Evolutionary conservation across 179 eudicot genomes (phyloP).

Genomic region (Dionaea muscipula): DNA sequence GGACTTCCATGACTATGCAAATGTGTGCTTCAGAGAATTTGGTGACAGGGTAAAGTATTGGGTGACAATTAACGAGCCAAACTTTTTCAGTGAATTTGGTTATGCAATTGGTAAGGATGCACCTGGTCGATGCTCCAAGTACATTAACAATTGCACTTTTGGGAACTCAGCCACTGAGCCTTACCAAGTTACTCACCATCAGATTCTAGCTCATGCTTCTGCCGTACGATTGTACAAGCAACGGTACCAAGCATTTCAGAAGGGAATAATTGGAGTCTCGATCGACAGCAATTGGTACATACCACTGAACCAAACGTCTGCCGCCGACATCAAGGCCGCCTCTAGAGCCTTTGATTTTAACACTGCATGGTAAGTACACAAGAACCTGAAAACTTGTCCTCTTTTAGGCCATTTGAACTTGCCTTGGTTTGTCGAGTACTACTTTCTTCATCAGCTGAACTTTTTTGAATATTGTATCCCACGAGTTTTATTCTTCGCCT

Average conservation of each 20-base stretch:
- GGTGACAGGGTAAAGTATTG: slow-evolving; percentile 46
- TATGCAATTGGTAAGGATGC: slow-evolving; percentile 27
- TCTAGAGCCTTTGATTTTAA: background rate
- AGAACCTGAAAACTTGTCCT: too few species aligned
- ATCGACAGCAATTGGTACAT: background rate
- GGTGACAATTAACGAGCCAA: slow-evolving; percentile 42
- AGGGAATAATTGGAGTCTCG: slow-evolving; percentile 1
- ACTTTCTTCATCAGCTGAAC: too few species aligned
- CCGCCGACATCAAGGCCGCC: background rate
- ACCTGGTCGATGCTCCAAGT: slow-evolving; percentile 38
- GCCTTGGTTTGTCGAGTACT: too few species aligned
- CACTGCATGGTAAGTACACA: background rate
- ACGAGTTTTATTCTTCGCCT: too few species aligned
- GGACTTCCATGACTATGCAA: slow-evolving; percentile 35
- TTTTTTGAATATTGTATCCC: too few species aligned
- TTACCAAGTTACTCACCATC: slow-evolving; percentile 12
- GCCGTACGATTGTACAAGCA: slow-evolving; percentile 5
- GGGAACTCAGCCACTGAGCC: slow-evolving; percentile 29
- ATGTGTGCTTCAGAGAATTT: slow-evolving; percentile 37
- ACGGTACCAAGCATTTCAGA: background rate
- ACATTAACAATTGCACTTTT: slow-evolving; percentile 22
- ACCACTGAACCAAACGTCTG: background rate
- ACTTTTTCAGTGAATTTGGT: slow-evolving; percentile 10
- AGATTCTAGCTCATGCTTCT: slow-evolving; percentile 2
- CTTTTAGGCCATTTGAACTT: too few species aligned